Evolutionary conservation across 805 yeast species (phyloP), one percentile per base, ranked within the genome.

Genomic region (Sugiyamaella mastotermitis): DNA sequence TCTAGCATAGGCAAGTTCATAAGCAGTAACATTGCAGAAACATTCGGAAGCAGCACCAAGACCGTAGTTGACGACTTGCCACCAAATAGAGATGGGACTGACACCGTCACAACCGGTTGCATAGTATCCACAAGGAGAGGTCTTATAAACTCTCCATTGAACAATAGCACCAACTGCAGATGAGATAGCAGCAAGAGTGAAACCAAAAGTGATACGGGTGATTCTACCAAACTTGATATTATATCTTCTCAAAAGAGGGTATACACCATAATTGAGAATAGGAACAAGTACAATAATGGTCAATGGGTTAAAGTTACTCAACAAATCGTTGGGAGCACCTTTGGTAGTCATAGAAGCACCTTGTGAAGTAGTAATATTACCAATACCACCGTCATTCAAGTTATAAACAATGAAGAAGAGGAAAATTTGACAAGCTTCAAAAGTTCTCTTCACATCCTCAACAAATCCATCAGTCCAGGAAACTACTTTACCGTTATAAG

Each of bases 371-470:
- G 68, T 73, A 14, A 44, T 45, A 20, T 39, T 41, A 22, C 48
- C 74, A 49, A 71, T 60, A 45, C 76, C 76, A 41, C 67, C 59
- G 51, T 72, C 76, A 43, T 69, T 67, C 31, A 44, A 28, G 54
- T 77, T 82, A 56, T 65, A 68, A 42, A 78, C 64, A 45, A 83
- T 83, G 47, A 78, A 74, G 53, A 76, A 72, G 3, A 78, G 60
- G 49, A 78, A 74, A 48, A 78, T 69, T 26, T 79, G 76, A 50
- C 78, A 60, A 22, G 83, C 76, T 57, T 78, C 74, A 48, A 78
- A 68, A 41, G 73, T 76, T 56, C 72, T 73, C 53, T 76, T 67
- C 48, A 77, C 65, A 64, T 78, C 83, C 50, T 77, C 67, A 47
- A 76, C 71, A 52, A 76, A 76, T 52, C 72, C 71, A 57, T 71